These are phyloP conservation scores for Phytophthora brassicae DNA, from an alignment of 352 stramenopile genomes.

Conservation along the genomic window DNA sequence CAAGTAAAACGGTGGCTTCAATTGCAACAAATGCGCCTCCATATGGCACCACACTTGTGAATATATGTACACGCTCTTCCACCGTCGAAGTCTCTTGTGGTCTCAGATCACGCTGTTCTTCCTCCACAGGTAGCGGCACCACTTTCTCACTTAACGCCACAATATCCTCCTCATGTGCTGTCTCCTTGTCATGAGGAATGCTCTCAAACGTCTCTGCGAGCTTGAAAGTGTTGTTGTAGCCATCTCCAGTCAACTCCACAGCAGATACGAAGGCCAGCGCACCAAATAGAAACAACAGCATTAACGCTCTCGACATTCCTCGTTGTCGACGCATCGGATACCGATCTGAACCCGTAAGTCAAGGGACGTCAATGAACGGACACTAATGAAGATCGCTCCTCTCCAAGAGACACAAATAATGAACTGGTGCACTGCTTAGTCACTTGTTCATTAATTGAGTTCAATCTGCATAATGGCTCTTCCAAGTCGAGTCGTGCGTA, in stretches of 20 bases:
- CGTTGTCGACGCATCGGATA: constrained; percentile 10
- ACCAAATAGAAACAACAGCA: constrained; percentile 9
- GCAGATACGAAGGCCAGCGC: background rate
- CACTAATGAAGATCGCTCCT: constrained; percentile 15
- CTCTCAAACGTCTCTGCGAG: constrained; percentile 22
- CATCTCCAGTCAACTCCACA: background rate
- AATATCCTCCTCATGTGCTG: constrained; percentile 21
- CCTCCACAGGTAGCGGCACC: background rate
- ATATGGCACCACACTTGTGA: constrained; percentile 3
- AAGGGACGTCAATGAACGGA: constrained; percentile 12
- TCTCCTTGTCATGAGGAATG: constrained; percentile 13
- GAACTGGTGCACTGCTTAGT: no score
- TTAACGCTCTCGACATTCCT: background rate
- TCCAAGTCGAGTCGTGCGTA: constrained; percentile 11
- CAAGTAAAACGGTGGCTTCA: constrained; percentile 33
- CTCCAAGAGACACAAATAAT: constrained; percentile 13
- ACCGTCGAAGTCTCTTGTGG: constrained; percentile 1
- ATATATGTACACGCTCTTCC: background rate
- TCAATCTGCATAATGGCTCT: constrained; percentile 14
- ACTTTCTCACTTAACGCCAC: constrained; percentile 14
- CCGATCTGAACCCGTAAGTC: constrained; percentile 5
- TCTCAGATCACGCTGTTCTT: constrained; percentile 10
- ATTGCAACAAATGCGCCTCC: constrained; percentile 30
- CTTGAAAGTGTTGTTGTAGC: constrained; percentile 1
- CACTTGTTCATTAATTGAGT: no score